Base-by-base conservation (phyloP, 768 basidiomycete genomes). In the Tylopilus sp. region DNA sequence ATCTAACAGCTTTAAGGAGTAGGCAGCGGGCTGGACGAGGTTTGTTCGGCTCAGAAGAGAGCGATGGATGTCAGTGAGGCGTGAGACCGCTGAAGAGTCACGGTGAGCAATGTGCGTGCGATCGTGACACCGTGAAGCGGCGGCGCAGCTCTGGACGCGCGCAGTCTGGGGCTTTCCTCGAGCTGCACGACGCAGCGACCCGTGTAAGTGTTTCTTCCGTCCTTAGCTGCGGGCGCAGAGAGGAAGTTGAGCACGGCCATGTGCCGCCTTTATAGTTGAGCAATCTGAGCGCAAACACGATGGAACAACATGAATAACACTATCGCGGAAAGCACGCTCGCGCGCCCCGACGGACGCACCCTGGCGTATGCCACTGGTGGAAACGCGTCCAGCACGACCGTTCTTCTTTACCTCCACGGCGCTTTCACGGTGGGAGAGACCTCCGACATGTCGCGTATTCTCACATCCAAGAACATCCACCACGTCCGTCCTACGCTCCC, bases 361-460 rank as follows among this genome's bases (percentile, higher is more conserved):
- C 67, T 83, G 6, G 81, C 79, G 3, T 83, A 83, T 53, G 73
- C 73, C 17, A 76, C 78, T 23, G 69, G 63, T 8, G 82, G 82
- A 4, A 75, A 80, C 53, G 64, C 73, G 1, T 72, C 74, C 22
- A 82, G 80, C 64, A 64, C 67, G 2, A 69, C 70, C 13, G 62
- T 83, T 20, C 63, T 82, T 36, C 68, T 84, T 45, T 80, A 74
- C 65, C 73, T 82, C 49, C 81, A 83, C 56, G 80, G 80, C n/a
- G 69, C 70, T 4, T 80, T 83, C 61, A 66, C 71, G 35, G 58
- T 81, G n/a, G 82, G 80, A 5, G 68, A 72, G 30, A 75, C 76
- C 6, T 65, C 70, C 28, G 3, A 56, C 51, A 56, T 68, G 6
- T 69, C 74, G 3, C 68, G 63, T 15, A 57, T 65, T 26, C 57